Base-by-base conservation (phyloP, 441 rosid species). In the Brassica hybrid region DNA sequence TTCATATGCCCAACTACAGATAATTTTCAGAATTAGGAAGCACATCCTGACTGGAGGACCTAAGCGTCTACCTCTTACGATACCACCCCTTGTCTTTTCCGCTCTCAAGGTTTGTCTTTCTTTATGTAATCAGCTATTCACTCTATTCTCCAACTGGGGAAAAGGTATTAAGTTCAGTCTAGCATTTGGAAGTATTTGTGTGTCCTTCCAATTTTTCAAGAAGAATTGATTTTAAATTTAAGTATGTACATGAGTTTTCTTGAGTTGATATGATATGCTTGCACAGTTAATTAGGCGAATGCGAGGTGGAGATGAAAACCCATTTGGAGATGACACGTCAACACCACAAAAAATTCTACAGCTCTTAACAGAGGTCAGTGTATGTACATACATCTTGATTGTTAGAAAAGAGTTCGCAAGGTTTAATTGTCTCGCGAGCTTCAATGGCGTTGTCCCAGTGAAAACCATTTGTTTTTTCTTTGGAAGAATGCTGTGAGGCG, bases 291-390 rank as follows among this genome's bases (percentile, higher is more conserved):
- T 88, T 78, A 82, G 96, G 83, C 88, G 83, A 75, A 80, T 92
- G 78, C 96, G 83, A 84, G 92, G 94, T 62, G 94, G 87, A 76
- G 98, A 94, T 30, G 97, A 94, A 84, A 96, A 96, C 84, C 98
- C 99, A 70, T 96, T 96, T 83, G 99, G 93, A 48, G 95, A 94
- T 77, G 98, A 93, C 57, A 81, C 85, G 59, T 79, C 91, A 14
- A 85, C 97, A 7, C 95, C 97, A 6, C 90, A 91, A 85, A 92
- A 78, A 82, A 86, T 89, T 61, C 91, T 94, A 69, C 98, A 94
- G 92, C 93, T 92, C 78, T 76, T 96, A 80, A 92, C 80, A 76
- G 97, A 96, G 97, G 99, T 85, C 74, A 77, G 82, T 65, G 50
- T 52, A 30, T 65, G 30, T 52, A 48, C 73, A 67, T 34, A 76